phyloP scores from a whole-genome alignment of 2,329 filamentous ascomycete species.

The Juglanconis juglandina region DNA sequence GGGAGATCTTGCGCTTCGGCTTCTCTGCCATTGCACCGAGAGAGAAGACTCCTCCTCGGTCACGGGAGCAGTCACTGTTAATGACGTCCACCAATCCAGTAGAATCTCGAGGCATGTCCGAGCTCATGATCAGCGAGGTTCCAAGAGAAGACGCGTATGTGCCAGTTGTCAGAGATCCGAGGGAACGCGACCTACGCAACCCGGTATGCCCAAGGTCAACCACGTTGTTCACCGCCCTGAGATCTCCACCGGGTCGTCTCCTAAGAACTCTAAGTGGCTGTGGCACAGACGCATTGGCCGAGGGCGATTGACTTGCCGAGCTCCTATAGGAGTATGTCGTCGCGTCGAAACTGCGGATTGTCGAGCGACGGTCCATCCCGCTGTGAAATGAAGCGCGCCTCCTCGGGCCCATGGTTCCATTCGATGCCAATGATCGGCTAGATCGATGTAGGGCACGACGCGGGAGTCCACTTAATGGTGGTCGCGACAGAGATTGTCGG shows the following conservation, averaged over 20 bases:
- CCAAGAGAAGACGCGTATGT: slow-evolving; percentile 56
- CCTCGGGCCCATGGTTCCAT: slow-evolving; percentile 48
- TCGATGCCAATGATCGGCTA: slow-evolving; percentile 46
- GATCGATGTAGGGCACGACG: slow-evolving; percentile 46
- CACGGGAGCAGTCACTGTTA: slow-evolving; percentile 40
- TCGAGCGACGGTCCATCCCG: slow-evolving; percentile 46
- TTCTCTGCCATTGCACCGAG: slow-evolving; percentile 55
- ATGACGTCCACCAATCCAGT: slow-evolving; percentile 43
- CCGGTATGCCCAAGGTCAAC: slow-evolving; percentile 53
- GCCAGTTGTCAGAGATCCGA: slow-evolving; percentile 53
- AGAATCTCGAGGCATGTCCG: slow-evolving; percentile 31
- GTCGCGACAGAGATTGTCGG: slow-evolving; percentile 29
- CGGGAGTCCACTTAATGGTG: slow-evolving; percentile 31
- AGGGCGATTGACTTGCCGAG: slow-evolving; percentile 33
- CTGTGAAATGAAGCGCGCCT: slow-evolving; percentile 62
- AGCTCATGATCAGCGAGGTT: slow-evolving; percentile 52
- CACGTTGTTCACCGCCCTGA: slow-evolving; percentile 65
- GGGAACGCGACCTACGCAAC: slow-evolving; percentile 53
- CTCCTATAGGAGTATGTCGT: slow-evolving; percentile 53
- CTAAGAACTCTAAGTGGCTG: slow-evolving; percentile 62
- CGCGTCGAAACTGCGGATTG: slow-evolving; percentile 59
- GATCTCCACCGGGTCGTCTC: slow-evolving; percentile 70
- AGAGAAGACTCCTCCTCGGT: slow-evolving; percentile 47
- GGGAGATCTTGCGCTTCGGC: slow-evolving; percentile 45
- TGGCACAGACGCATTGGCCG: slow-evolving; percentile 43